Conservation (phyloP, 805 yeast genomes). For the Pichia kluyveri region DNA sequence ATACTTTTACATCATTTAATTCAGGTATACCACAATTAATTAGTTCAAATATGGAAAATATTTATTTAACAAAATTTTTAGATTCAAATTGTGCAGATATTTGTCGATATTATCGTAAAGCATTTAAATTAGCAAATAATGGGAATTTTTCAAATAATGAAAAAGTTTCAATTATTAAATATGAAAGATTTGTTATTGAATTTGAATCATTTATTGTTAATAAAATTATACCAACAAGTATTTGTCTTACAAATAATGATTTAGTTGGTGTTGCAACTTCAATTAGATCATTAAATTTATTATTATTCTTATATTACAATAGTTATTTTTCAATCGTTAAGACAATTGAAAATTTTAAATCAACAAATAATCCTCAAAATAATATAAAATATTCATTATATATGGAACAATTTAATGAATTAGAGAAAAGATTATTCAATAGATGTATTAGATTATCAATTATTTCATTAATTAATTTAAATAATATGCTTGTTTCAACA, state of each 20-base stretch:
- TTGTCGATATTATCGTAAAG: slow-evolving; percentile 8
- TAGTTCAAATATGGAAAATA: slow-evolving; percentile 3
- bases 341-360: slow-evolving; percentile 1
- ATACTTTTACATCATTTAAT: slow-evolving; percentile 16
- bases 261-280: slow-evolving; percentile 2
- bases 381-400: slow-evolving; percentile 2
- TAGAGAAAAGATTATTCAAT: slow-evolving; percentile 11
- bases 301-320: slow-evolving; percentile 16
- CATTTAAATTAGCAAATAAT: slow-evolving; percentile 7
- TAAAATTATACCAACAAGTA: slow-evolving; percentile 4
- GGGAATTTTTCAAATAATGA: background rate
- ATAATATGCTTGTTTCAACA: slow-evolving; percentile 10
- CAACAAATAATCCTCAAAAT: background rate
- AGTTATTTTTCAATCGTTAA: slow-evolving; percentile 6
- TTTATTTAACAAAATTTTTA: slow-evolving; percentile 4
- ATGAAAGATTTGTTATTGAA: slow-evolving; percentile 14
- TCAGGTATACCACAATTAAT: slow-evolving; percentile 18
- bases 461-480: slow-evolving; percentile 13
- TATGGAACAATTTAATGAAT: slow-evolving; percentile 6
- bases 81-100: slow-evolving; percentile 2
- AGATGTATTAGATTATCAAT: slow-evolving; percentile 14
- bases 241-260: slow-evolving; percentile 4
- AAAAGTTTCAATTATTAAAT: slow-evolving; percentile 6
- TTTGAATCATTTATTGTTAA: slow-evolving; percentile 12
- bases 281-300: slow-evolving; percentile 11